phyloP scores from a whole-genome alignment of 2,329 filamentous ascomycete species.

The Penicillium sp. region DNA sequence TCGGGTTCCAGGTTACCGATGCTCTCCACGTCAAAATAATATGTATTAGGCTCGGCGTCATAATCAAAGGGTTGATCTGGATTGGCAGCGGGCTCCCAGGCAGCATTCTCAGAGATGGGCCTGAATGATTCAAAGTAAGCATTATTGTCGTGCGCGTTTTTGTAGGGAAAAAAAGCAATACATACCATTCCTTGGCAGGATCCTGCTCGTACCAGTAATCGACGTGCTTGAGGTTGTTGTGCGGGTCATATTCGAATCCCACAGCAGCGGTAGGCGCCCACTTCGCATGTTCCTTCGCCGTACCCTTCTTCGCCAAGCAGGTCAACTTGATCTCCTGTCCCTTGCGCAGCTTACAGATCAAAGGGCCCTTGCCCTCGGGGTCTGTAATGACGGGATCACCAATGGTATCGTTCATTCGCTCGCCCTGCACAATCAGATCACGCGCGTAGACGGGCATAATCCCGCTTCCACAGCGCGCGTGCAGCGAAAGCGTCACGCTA shows the following conservation, averaged over 20 bases:
- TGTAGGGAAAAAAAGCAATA: slow-evolving; percentile 40
- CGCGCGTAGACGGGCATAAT: slow-evolving; percentile 94
- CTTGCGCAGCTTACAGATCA: slow-evolving; percentile 88
- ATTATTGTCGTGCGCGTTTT: no score
- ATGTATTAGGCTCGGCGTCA: slow-evolving; percentile 79
- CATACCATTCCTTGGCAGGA: slow-evolving; percentile 78
- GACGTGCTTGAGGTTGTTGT: slow-evolving; percentile 91
- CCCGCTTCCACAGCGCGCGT: slow-evolving; percentile 82
- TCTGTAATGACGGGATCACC: slow-evolving; percentile 85
- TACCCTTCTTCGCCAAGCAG: slow-evolving; percentile 96
- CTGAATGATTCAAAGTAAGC: slow-evolving; percentile 22
- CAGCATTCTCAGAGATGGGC: slow-evolving; percentile 44
- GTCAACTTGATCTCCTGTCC: slow-evolving; percentile 88
- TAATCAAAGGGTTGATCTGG: slow-evolving; percentile 90
- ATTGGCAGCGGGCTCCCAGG: slow-evolving; percentile 78
- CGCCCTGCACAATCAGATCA: slow-evolving; percentile 75
- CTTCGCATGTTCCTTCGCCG: slow-evolving; percentile 98
- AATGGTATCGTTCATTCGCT: slow-evolving; percentile 72
- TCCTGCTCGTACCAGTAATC: slow-evolving; percentile 96
- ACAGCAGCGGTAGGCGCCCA: slow-evolving; percentile 93
- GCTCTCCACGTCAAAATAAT: slow-evolving; percentile 94
- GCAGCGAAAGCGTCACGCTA: slow-evolving; percentile 80
- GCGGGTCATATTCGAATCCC: slow-evolving; percentile 96
- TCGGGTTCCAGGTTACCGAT: slow-evolving; percentile 88
- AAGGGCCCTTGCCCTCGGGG: slow-evolving; percentile 75